Evolutionary conservation across 2,329 filamentous ascomycete species (phyloP), one percentile per base, ranked within the genome.

Genomic region (Sphaerostilbella broomeana): DNA sequence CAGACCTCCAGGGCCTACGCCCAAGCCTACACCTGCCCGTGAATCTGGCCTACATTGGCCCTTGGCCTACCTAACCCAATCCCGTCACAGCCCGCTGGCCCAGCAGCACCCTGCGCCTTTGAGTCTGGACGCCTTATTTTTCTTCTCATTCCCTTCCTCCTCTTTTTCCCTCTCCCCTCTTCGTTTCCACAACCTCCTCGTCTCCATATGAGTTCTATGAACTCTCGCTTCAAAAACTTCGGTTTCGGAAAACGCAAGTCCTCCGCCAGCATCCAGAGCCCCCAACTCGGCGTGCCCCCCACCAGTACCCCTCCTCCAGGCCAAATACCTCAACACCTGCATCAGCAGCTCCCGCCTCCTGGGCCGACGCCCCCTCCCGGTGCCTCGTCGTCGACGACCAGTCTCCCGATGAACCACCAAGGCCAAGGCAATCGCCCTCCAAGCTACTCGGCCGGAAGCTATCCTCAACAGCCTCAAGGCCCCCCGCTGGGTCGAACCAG

Each of bases 231-330:
- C 64, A 84, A 85, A 73, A 76, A 77, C 73, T 75, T 87, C 69
- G 81, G 84, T 68, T 84, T 86, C 72, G 82, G 81, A 68, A 86
- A 84, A 76, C 81, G 84, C 66, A 84, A 80, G 72, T 82, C 81
- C 57, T 72, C 72, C 56, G 71, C 73, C 61, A 77, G 72, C 63
- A 75, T 76, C 55, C 70, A 73, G 51, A 66, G 63, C 58, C 22
- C 34, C 37, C 66, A 72, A 58, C 66, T 72, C 59, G 59, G 58
- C 41, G 52, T 50, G 42, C 51, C 54, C 46, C 51, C 58, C 44
- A 51, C 50, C 50, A 55, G 49, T 49, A 58, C 60, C 53, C 59
- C 60, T 55, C 57, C 59, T 45, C 55, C 61, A 46, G 65, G 57
- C 60, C 72, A 75, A 69, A 69, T 73, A 65, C 62, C 70, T 56